Evolutionary conservation across 257 asterid species (phyloP).

Genomic region (Solanum bulbocastanum): DNA sequence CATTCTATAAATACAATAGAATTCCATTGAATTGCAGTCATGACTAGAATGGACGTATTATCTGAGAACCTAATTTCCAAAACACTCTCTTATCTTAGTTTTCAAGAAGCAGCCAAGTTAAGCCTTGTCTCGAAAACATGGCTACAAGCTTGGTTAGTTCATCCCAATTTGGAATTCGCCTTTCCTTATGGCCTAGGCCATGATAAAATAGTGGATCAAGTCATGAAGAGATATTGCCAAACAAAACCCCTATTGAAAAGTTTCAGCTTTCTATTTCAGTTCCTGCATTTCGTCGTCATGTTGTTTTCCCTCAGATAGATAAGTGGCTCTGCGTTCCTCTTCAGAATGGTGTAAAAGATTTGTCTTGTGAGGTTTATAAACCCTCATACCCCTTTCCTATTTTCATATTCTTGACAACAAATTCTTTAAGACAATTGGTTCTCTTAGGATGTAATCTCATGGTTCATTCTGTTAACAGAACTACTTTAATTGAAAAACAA

Average conservation of each 20-base stretch:
- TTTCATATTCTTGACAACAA: neutral
- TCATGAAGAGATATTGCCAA: neutral
- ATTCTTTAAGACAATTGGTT: neutral
- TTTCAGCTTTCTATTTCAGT: neutral
- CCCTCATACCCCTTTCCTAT: neutral
- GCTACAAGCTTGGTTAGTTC: neutral
- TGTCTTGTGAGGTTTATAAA: neutral
- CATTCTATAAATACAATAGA: neutral
- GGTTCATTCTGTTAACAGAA: too few species aligned
- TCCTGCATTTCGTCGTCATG: neutral
- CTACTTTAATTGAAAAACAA: too few species aligned
- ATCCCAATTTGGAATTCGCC: neutral
- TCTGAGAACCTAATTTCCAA: neutral
- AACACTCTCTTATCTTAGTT: neutral
- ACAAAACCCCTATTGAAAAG: neutral
- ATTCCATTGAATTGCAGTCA: neutral
- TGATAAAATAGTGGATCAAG: neutral
- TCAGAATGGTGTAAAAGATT: neutral
- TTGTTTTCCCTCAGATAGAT: neutral
- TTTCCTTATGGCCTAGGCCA: neutral
- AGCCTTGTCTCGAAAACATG: neutral
- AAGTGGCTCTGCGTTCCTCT: neutral
- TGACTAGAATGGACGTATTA: neutral
- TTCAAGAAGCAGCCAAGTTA: neutral
- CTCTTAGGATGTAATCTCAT: neutral